Evolutionary conservation across 1,139 yeast genomes (phyloP).

Genomic region (Blastobotrys indianensis): DNA sequence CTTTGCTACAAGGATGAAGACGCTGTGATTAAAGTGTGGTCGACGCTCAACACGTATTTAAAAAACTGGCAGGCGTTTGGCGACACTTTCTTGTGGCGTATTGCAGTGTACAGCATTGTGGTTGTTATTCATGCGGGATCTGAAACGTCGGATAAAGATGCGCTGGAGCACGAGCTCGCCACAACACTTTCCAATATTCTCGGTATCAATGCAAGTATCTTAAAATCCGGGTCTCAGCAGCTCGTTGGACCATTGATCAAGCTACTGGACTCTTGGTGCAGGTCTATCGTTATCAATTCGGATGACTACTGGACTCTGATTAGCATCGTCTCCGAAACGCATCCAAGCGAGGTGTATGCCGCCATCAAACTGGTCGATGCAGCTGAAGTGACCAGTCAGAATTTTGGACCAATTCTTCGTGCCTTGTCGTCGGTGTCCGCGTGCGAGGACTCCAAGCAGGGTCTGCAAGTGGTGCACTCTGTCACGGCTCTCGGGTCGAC

Average conservation of each 20-base stretch:
- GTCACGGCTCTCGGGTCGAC: slow-evolving; percentile 17
- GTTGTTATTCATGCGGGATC: slow-evolving; percentile 33
- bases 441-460: slow-evolving; percentile 45
- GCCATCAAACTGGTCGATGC: not conserved
- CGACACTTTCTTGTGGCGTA: slow-evolving; percentile 30
- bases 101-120: slow-evolving; percentile 22
- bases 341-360: slow-evolving; percentile 25
- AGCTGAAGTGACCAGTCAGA: not conserved
- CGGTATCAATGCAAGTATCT: slow-evolving; percentile 13
- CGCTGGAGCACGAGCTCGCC: slow-evolving; percentile 37
- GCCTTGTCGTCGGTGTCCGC: not conserved
- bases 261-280: slow-evolving; percentile 24
- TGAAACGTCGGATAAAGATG: slow-evolving; percentile 43
- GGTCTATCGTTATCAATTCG: not conserved
- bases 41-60: slow-evolving; percentile 17
- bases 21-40: slow-evolving; percentile 15
- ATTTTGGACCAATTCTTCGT: not conserved
- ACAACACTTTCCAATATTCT: slow-evolving; percentile 10
- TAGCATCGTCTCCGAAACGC: not conserved
- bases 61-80: slow-evolving; percentile 25
- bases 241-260: slow-evolving; percentile 38
- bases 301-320: slow-evolving; percentile 7
- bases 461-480: slow-evolving; percentile 52
- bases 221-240: slow-evolving; percentile 3
- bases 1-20: slow-evolving; percentile 9